Percentiles rank a stretch among this genome's conserved stretches.
phyloP scores from a whole-genome alignment of 2,329 filamentous ascomycete genomes.

The Aspergillus novofumigatus region DNA sequence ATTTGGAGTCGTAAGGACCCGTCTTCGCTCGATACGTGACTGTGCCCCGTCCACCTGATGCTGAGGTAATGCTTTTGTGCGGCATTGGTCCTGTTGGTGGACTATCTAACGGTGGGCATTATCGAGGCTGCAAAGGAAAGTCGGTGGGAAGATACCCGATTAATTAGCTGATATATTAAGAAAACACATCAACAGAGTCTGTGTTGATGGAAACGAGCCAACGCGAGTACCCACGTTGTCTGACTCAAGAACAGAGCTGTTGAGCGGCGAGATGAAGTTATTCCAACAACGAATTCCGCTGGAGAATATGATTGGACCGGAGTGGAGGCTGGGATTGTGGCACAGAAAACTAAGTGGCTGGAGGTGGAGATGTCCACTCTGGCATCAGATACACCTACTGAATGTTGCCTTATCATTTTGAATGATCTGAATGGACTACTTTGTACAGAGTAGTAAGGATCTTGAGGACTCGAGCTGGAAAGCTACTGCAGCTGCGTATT shows the following conservation, averaged over 20 bases:
- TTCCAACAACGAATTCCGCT: background rate
- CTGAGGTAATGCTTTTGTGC: background rate
- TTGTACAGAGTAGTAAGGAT: background rate
- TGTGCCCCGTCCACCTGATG: background rate
- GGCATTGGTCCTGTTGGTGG: background rate
- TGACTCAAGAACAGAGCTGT: background rate
- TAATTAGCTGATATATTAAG: background rate
- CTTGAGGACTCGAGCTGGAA: background rate
- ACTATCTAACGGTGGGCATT: background rate
- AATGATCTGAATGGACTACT: background rate
- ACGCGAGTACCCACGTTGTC: background rate
- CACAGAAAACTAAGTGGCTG: background rate
- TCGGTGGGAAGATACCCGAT: background rate
- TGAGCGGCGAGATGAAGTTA: background rate
- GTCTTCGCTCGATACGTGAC: background rate
- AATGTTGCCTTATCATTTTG: background rate
- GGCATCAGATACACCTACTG: no score
- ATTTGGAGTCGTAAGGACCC: slow-evolving; percentile 3
- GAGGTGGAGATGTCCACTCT: background rate
- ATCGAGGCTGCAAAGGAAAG: background rate
- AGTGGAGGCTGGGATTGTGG: background rate
- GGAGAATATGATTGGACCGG: background rate
- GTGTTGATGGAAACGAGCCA: background rate
- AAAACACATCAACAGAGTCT: background rate
- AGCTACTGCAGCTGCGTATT: background rate